Evolutionary conservation across 495 filamentous ascomycete species (phyloP).

Genomic region (Delitschia confertaspora): DNA sequence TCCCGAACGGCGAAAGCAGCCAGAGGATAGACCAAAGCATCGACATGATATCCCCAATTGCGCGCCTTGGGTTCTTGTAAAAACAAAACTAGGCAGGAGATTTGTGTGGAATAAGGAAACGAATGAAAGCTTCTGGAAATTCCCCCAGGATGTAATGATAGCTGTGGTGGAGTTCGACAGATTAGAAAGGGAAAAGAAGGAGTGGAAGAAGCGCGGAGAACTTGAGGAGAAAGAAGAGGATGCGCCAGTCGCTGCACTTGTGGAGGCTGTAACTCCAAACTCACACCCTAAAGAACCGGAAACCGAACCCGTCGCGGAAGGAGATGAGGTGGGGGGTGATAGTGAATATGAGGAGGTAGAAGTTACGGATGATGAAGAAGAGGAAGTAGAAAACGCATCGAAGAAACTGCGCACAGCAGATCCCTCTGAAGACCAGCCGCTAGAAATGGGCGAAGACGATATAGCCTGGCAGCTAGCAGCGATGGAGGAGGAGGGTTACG

Average conservation of each 20-base stretch:
- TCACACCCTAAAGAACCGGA: constrained; percentile 18
- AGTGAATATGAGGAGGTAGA: constrained; percentile 85
- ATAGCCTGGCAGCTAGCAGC: constrained; percentile 78
- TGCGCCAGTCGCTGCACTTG: constrained; percentile 29
- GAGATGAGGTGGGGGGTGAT: constrained; percentile 36
- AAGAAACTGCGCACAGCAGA: constrained; percentile 63
- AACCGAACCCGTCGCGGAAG: constrained; percentile 31
- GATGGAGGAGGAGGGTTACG: constrained; percentile 49
- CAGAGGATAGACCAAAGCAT: constrained; percentile 69
- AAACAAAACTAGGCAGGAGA: constrained; percentile 75
- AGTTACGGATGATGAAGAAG: constrained; percentile 52
- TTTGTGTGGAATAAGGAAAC: constrained; percentile 82
- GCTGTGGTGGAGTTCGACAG: constrained; percentile 66
- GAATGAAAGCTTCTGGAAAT: constrained; percentile 85
- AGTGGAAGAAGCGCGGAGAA: constrained; percentile 38
- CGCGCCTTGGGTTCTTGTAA: constrained; percentile 86
- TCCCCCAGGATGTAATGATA: constrained; percentile 73
- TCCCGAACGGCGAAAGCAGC: constrained; percentile 51
- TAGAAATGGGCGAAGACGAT: constrained; percentile 93
- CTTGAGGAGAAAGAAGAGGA: constrained; percentile 22
- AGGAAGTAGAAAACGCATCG: constrained; percentile 43
- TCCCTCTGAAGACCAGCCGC: constrained; percentile 43
- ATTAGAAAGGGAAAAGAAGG: constrained; percentile 43
- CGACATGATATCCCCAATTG: constrained; percentile 70
- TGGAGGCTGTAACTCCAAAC: constrained; percentile 23